These are phyloP conservation scores for Xylariales sp. DNA, from an alignment of 2,329 filamentous ascomycete genomes.

Conservation along the genomic window DNA sequence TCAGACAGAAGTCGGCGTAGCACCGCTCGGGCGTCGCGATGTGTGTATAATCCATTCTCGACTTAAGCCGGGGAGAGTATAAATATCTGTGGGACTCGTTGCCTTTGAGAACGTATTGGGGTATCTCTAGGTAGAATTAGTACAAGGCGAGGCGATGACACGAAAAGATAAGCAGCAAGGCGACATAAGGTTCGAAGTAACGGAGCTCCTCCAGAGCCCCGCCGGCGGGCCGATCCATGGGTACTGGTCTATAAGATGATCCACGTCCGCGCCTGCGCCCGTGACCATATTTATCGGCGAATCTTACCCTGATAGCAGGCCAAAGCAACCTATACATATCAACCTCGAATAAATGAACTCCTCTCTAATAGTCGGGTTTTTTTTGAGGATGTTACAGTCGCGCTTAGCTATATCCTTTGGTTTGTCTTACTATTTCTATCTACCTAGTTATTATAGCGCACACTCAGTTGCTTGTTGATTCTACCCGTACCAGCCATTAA, in stretches of 20 bases:
- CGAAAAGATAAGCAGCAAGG: neutral
- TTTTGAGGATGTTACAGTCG: neutral
- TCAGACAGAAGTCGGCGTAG: slow-evolving; percentile 90
- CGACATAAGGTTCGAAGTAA: neutral
- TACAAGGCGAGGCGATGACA: neutral
- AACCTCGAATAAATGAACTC: neutral
- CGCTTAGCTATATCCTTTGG: neutral
- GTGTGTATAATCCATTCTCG: slow-evolving; percentile 54
- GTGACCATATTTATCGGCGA: neutral
- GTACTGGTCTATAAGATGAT: neutral
- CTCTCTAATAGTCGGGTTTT: neutral
- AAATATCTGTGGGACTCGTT: neutral
- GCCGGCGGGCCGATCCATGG: neutral
- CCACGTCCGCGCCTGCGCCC: neutral
- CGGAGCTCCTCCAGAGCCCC: slow-evolving; percentile 22
- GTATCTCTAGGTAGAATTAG: neutral
- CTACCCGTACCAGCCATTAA: neutral
- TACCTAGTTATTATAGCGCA: neutral
- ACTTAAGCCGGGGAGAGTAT: neutral
- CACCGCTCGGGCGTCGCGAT: slow-evolving; percentile 77
- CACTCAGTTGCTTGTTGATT: neutral
- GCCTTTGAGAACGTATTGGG: neutral
- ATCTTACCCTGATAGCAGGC: neutral
- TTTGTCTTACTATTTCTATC: neutral
- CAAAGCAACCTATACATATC: neutral